Evolutionary conservation across 31 red algal species (phyloP).

Genomic region (Endocladia muricata): DNA sequence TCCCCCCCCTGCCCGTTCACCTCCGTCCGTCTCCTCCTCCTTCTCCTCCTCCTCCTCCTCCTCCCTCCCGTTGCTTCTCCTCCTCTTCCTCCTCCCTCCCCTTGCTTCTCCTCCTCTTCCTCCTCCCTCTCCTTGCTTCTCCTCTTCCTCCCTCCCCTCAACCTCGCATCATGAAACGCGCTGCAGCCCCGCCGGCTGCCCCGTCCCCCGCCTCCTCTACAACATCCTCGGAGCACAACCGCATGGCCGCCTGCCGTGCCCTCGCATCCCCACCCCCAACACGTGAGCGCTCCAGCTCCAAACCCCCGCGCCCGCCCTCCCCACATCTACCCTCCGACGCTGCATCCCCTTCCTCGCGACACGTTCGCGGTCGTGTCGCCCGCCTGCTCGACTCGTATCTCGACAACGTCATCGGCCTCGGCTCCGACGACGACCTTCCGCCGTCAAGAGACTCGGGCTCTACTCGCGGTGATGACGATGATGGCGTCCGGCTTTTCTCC

Average conservation of each 20-base stretch:
- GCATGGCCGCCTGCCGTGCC: not conserved
- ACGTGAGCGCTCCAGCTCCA: constrained; percentile 23
- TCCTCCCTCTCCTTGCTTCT: not conserved
- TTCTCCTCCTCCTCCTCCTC: not conserved
- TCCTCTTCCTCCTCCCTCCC: not conserved
- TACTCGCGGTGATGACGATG: not conserved
- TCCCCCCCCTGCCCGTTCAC: not conserved
- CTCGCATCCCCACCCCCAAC: constrained; percentile 7
- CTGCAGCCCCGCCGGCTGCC: no score
- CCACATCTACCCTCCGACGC: not conserved
- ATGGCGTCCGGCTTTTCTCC: constrained; percentile 24
- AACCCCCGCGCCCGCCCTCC: constrained; percentile 31
- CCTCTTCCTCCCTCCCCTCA: not conserved
- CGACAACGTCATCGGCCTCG: constrained; percentile 26
- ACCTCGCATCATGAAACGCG: constrained; percentile 5
- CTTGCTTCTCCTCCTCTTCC: not conserved
- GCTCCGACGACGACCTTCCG: not conserved
- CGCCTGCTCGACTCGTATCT: constrained; percentile 36
- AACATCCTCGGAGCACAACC: constrained; percentile 15
- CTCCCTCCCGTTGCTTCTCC: not conserved
- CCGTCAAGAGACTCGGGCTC: not conserved
- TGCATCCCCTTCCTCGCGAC: not conserved
- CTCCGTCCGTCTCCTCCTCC: no score
- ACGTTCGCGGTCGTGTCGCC: constrained; percentile 13
- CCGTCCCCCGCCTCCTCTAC: constrained; percentile 34